Percentiles rank a stretch among this genome's conserved stretches.
These are phyloP conservation scores for Globisporangium middletonii DNA, from an alignment of 352 stramenopile species.

Conservation along the genomic window DNA sequence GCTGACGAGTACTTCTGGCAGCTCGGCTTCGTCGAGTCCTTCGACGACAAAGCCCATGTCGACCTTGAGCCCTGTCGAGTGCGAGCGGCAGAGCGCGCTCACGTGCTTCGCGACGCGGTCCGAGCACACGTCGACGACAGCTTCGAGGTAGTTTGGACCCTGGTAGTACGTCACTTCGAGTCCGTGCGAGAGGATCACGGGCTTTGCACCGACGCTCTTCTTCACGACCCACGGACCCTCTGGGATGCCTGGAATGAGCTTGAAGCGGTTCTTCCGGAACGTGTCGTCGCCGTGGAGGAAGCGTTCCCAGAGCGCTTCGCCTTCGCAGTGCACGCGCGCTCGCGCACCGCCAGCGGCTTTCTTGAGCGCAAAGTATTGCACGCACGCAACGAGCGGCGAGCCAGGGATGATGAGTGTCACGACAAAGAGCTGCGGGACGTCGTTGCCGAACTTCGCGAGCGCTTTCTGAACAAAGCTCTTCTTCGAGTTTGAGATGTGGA, in stretches of 20 bases:
- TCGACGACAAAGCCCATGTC: slow-evolving; percentile 83
- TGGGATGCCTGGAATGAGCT: slow-evolving; percentile 72
- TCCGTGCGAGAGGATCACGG: slow-evolving; percentile 64
- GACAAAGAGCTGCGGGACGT: slow-evolving; percentile 67
- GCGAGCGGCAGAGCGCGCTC: slow-evolving; percentile 63
- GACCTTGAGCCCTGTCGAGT: slow-evolving; percentile 56
- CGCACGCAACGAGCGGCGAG: slow-evolving; percentile 50
- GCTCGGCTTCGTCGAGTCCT: slow-evolving; percentile 52
- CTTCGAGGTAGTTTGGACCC: slow-evolving; percentile 61
- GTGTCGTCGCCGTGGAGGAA: slow-evolving; percentile 58
- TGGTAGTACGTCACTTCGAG: slow-evolving; percentile 63
- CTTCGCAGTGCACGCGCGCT: slow-evolving; percentile 18
- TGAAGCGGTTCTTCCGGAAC: slow-evolving; percentile 71
- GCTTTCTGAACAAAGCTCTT: slow-evolving; percentile 69
- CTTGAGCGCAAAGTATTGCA: slow-evolving; percentile 73
- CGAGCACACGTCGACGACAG: slow-evolving; percentile 70
- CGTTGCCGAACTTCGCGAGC: slow-evolving; percentile 51
- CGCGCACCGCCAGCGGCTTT: slow-evolving; percentile 12
- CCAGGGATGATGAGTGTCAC: slow-evolving; percentile 72
- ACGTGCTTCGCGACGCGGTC: slow-evolving; percentile 73
- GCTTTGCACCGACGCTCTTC: slow-evolving; percentile 74
- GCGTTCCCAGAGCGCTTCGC: slow-evolving; percentile 44
- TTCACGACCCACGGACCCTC: slow-evolving; percentile 79
- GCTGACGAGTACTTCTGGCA: slow-evolving; percentile 74
- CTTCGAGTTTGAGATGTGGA: slow-evolving; percentile 57